Base-by-base conservation (phyloP, 129 eudicot genomes). In the Centaurea solstitialis region DNA sequence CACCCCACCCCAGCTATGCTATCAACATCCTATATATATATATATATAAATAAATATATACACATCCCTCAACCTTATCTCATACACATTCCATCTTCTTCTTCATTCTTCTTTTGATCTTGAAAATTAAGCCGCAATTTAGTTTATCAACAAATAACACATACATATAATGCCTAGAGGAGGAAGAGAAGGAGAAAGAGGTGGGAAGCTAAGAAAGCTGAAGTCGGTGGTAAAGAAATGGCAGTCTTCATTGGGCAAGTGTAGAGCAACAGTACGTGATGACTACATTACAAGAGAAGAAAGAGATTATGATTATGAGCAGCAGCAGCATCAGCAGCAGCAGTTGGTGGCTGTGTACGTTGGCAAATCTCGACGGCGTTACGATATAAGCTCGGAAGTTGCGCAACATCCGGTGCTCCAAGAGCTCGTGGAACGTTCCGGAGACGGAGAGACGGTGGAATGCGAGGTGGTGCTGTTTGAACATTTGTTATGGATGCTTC, bases 401-500 rank as follows among this genome's bases (percentile, higher is more conserved):
- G 40, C 89, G 30, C 89, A 87, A 15, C 90, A 93, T 43, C 97
- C 96, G 9, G 79, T 90, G 41, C 84, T 93, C 71, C 86, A 86
- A 59, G 96, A 93, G 77, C 96, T 93, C 23, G 84, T 82, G 39
- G 93, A 88, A 3, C 74, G 86, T n/a, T 77, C 88, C 15, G 74
- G 84, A 69, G 91, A 85, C 0, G 76, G 77, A 35, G 71, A 88
- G 37, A 75, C 83, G 41, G 90, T 93, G 9, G 87, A 84, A 0
- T 93, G 97, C 65, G 96, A 93, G 72, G 97, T 90, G 20, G 97
- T 93, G 65, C 65, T 93, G 77, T 93, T 93, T 26, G 93, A 93
- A 41, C 97, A 93, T 77, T 88, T 93, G 89, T 79, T 93, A 7
- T 93, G 97, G 96, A 93, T 93, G 97, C 92, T 93, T 7, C 87